Evolutionary conservation across 495 filamentous ascomycete species (phyloP), one percentile per base, ranked within the genome.

Genomic region (Xanthoparmelia taractica): DNA sequence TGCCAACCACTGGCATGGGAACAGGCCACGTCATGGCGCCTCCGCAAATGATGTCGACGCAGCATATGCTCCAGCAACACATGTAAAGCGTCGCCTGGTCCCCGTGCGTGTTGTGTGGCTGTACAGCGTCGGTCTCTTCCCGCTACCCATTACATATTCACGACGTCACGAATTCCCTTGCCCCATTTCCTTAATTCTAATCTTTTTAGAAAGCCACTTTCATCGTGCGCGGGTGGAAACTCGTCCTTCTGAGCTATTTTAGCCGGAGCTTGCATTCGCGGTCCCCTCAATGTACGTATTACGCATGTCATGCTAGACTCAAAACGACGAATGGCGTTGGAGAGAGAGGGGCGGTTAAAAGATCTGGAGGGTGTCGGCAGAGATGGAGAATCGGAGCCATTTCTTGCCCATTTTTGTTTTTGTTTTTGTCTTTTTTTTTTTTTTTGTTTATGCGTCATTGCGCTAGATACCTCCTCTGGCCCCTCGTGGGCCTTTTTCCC

Each of bases 1-100:
- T 77, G 65, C 69, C 73, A 17, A 68, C 70, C 37, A 64, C 72
- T 7, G 80, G 77, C 58, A 78, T 79, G 77, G 69, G 76, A 25
- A 72, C 73, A 63, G 74, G 71, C 34, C 61, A 50, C 61, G 68
- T 68, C 52, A 78, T 79, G 77, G 71, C 77, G 23, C 75, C 76
- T 37, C 75, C 77, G n/a, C 78, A 72, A 60, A 63, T 80, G 61
- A 78, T 82, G 63, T 61, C 69, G 48, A 63, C 67, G 23, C 64
- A 63, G 23, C 69, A 69, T 36, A 47, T 72, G 48, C 61, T 72
- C 18, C 70, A 72, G 60, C 66, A 75, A 61, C 62, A 69, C 61
- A 79, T 77, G 68, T 76, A 65, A 38, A 40, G 25, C 34, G 29
- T 10, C 29, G 8, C 10, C 1, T 29, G 17, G 27, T 25, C n/a